Base-by-base conservation (phyloP, 345 rosid genomes). In the Aethionema arabicum region DNA sequence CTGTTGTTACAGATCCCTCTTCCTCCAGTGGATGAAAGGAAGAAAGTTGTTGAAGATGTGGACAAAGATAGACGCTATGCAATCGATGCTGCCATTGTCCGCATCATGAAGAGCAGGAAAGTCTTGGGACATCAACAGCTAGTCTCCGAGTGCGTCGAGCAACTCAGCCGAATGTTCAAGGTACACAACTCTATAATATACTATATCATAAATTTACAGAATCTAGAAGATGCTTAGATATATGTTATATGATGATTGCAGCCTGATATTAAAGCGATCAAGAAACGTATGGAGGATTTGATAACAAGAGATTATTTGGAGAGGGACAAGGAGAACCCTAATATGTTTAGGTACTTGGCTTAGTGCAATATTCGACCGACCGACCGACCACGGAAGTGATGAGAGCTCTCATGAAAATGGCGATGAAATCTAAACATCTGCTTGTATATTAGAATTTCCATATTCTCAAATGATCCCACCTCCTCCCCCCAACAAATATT, bases 181-280 rank as follows among this genome's bases (percentile, higher is more conserved):
- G 99, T 89, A 74, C 32, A 44, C 32, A 44, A 44, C 4, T 32
- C 1, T 41, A 11, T 45, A 11, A 11, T 45, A 11, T 45, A 13
- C 11, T 37, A 37, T 37, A 37, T 3, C 3, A 49, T 49, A 32
- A 3, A 12, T 9, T 38, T 6, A 29, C 1, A 4, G 8, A 46
- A 46, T 6, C 30, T 54, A 6, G 32, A 35, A 45, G 1, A 69
- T 11, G 30, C 8, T 2, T n/a, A 33, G 11, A 40, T 31, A 13
- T 21, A 48, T n/a, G 30, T 8, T 31, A 12, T 4, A 7, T 46
- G 39, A 6, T 10, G 5, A 14, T 6, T 67, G 81, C 93, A 95
- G 98, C 98, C 99, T 53, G 98, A 95, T 75, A 82, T 86, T 7
- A 95, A 86, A 77, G 95, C 91, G 6, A 95, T 95, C 36, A 95